Evolutionary conservation across 352 stramenopile genomes (phyloP), one percentile per base, ranked within the genome.

Genomic region (Globisporangium splendens): DNA sequence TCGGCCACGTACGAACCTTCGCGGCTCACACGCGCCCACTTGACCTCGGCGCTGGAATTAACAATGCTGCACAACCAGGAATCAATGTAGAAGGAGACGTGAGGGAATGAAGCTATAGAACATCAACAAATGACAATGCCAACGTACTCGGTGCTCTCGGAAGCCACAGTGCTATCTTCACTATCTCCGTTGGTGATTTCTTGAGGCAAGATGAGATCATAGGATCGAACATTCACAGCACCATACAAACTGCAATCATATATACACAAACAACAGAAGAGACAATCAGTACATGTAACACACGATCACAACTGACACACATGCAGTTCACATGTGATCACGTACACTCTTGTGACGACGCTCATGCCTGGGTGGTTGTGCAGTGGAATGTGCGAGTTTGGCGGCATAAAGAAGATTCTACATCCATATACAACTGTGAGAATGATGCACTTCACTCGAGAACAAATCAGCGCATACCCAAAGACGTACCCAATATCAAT

Each of bases 291-390:
- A 13, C 8, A 57, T 50, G 33, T 51, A 38, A 56, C n/a, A 46
- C 6, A 21, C n/a, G 7, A 22, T 14, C 8, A 43, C 31, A 43
- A 24, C 13, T 17, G 39, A 38, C n/a, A 43, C 46, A 28, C n/a
- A n/a, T n/a, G n/a, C n/a, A n/a, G n/a, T n/a, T n/a, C 3, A 11
- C 1, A 1, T 5, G 6, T 12, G 41, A 20, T 21, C 1, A 62
- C 78, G 64, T 75, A 91, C 82, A 93, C 72, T 87, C 82, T 69
- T 11, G 84, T 89, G 58, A 93, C 69, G 58, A 93, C 84, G 46
- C 82, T 91, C 84, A 93, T 93, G 62, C 78, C 80, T 20, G 84
- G 84, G 42, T 93, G 84, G 55, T 93, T 91, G 54, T 93, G 84
- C 24, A 93, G 66, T 2, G 84, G 84, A 42, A 93, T 93, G 42